Base-by-base conservation (phyloP, 1,284 basidiomycete genomes). In the Leccinum insolens region DNA sequence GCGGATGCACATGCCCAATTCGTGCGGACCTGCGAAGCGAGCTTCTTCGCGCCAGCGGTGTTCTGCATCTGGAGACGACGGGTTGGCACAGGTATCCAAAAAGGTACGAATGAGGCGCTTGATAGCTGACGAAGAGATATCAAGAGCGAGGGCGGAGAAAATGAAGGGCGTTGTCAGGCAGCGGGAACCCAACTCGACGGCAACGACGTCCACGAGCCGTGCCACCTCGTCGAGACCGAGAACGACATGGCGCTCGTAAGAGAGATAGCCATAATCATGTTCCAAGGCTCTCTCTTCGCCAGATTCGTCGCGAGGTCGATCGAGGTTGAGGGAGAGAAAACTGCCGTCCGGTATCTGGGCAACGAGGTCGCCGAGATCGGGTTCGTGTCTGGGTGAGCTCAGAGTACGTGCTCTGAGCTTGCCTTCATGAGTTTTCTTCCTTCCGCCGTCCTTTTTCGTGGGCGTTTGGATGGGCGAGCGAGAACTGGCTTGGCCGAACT, bases 121-220 rank as follows among this genome's bases (percentile, higher is more conserved):
- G 71, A 94, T 89, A 55, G 89, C 86, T 28, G 87, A 82, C 7
- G 89, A 83, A 52, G 89, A 91, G 59, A 96, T 84, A 74, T 96
- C 95, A 67, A 97, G 88, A 25, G 95, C 94, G 72, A 92, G 88
- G 37, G 89, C 89, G 34, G 92, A 93, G 82, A 97, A 96, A 69
- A 97, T 89, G 80, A 96, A 90, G 14, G 95, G 95, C 3, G 94
- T 95, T 34, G 91, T 91, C 68, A 96, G 85, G 62, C 91, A 94
- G 75, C 93, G 85, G 65, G 86, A 84, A 69, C 84, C 85, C 62
- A 96, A 84, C 81, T 95, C 93, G 68, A 87, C 84, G 49, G 89
- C 86, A 49, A 95, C 82, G 65, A 90, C 87, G 61, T 88, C 84
- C 20, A 95, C 88, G 49, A 96, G 85, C 41, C 86, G 83, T 7